These are phyloP conservation scores for Karstenula rhodostoma DNA, from an alignment of 2,329 filamentous ascomycete genomes.

Conservation along the genomic window DNA sequence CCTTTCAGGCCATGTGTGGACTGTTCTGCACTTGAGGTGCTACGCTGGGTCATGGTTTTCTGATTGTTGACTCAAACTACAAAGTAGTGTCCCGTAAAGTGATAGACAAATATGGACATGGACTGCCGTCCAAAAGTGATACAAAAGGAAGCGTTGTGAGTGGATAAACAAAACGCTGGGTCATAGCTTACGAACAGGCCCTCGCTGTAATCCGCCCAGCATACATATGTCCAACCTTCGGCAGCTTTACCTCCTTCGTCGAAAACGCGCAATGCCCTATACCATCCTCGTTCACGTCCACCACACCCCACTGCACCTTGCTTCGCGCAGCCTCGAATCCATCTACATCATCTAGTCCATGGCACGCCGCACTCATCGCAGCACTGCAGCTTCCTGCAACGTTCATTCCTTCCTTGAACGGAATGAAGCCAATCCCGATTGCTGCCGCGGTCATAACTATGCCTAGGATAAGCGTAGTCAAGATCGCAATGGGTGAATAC, in stretches of 20 bases:
- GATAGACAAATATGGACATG: too few relatives aligned
- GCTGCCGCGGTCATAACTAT: slow-evolving; percentile 15
- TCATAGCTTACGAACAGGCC: background rate
- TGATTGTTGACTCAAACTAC: too few relatives aligned
- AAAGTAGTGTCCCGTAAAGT: too few relatives aligned
- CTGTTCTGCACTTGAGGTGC: background rate
- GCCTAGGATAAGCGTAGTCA: slow-evolving; percentile 20
- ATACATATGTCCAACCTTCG: slow-evolving; percentile 11
- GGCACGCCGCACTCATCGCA: slow-evolving; percentile 26
- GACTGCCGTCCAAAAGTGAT: too few relatives aligned
- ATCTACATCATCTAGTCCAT: slow-evolving; percentile 13
- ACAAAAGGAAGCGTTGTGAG: too few relatives aligned
- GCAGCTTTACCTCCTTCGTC: slow-evolving; percentile 12
- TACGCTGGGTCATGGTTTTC: background rate
- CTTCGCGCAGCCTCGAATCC: slow-evolving; percentile 3
- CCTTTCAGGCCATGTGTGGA: too few relatives aligned
- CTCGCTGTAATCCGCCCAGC: slow-evolving; percentile 3
- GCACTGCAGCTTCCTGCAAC: slow-evolving; percentile 66
- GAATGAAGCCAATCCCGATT: slow-evolving; percentile 71
- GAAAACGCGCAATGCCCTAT: slow-evolving; percentile 21
- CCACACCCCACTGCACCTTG: slow-evolving; percentile 24
- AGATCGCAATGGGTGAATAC: slow-evolving; percentile 27
- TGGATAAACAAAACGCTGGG: too few relatives aligned
- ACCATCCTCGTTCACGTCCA: slow-evolving; percentile 10
- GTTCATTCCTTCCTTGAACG: slow-evolving; percentile 78